Evolutionary conservation across 495 filamentous ascomycete genomes (phyloP).

Genomic region (Tetracladium setigerum): DNA sequence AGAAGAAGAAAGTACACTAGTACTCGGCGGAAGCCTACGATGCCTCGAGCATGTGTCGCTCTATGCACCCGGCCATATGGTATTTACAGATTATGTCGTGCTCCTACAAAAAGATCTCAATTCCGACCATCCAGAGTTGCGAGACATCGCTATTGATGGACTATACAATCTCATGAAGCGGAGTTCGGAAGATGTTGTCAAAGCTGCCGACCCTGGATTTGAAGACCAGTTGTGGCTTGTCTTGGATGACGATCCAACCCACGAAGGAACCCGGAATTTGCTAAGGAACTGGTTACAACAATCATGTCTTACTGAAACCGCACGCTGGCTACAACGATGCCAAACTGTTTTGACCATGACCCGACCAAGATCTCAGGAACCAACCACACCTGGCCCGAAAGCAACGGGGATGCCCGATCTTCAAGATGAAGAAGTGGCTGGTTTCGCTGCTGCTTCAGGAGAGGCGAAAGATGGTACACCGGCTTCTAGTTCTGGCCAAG

Average conservation of each 20-base stretch:
- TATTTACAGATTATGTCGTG: constrained; percentile 75
- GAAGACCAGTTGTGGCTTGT: constrained; percentile 91
- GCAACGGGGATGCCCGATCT: constrained; percentile 60
- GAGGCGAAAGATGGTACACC: constrained; percentile 52
- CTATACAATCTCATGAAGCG: constrained; percentile 93
- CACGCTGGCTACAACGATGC: constrained; percentile 77
- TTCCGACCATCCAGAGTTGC: constrained; percentile 55
- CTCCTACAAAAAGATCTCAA: constrained; percentile 69
- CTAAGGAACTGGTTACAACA: constrained; percentile 88
- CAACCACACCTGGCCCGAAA: constrained; percentile 34
- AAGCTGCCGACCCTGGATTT: constrained; percentile 62
- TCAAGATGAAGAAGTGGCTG: constrained; percentile 93
- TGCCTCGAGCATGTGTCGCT: constrained; percentile 89
- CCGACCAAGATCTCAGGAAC: constrained; percentile 48
- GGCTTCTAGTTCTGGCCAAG: constrained; percentile 62
- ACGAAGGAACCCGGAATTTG: constrained; percentile 71
- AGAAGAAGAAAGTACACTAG: constrained; percentile 62
- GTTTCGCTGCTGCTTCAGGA: constrained; percentile 70
- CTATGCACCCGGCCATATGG: constrained; percentile 82
- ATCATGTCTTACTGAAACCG: constrained; percentile 68
- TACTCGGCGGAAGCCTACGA: constrained; percentile 68
- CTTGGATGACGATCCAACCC: constrained; percentile 66
- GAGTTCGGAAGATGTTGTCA: constrained; percentile 71
- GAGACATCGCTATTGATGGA: constrained; percentile 77
- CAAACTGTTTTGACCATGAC: constrained; percentile 87